Evolutionary conservation across 805 yeast species (phyloP).

Genomic region (Cyberlindnera xylosilytica): DNA sequence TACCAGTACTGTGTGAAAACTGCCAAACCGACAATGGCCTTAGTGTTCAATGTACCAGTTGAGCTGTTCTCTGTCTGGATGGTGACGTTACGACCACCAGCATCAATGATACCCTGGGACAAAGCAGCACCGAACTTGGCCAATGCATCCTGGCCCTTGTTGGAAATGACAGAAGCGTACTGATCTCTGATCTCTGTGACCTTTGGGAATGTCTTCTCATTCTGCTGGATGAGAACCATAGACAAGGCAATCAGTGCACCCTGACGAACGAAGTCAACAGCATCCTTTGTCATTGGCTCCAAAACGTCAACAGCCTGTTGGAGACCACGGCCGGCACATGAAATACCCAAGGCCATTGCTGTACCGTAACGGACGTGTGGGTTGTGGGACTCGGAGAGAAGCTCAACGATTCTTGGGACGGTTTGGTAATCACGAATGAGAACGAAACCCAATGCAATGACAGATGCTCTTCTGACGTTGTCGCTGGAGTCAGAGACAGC

Average conservation of each 20-base stretch:
- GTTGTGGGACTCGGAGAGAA: conserved; percentile 90
- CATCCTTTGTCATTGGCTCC: conserved; percentile 88
- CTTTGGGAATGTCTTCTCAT: conserved; percentile 77
- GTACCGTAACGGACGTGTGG: conserved; percentile 99
- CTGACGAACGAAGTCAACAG: conserved; percentile 96
- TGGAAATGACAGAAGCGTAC: conserved; percentile 70
- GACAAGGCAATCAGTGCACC: conserved; percentile 93
- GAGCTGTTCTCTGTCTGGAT: conserved; percentile 84
- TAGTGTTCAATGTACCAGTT: conserved; percentile 85
- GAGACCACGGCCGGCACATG: conserved; percentile 93
- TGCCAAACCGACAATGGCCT: conserved; percentile 88
- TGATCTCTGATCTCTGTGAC: conserved; percentile 73
- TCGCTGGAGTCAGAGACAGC: conserved; percentile 97
- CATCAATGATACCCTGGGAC: conserved; percentile 96
- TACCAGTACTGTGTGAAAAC: conserved; percentile 94
- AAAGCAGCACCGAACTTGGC: conserved; percentile 97
- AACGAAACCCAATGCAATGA: conserved; percentile 86
- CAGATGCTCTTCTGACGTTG: conserved; percentile 96
- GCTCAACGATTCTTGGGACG: conserved; percentile 91
- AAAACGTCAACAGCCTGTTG: conserved; percentile 87
- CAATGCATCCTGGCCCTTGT: conserved; percentile 93
- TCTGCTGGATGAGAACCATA: conserved; percentile 86
- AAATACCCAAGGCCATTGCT: conserved; percentile 93
- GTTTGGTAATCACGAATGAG: conserved; percentile 87
- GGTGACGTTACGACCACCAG: conserved; percentile 98